These are phyloP conservation scores for Ploettnerulaceae sp. DNA, from an alignment of 2,329 filamentous ascomycete genomes.

Conservation along the genomic window DNA sequence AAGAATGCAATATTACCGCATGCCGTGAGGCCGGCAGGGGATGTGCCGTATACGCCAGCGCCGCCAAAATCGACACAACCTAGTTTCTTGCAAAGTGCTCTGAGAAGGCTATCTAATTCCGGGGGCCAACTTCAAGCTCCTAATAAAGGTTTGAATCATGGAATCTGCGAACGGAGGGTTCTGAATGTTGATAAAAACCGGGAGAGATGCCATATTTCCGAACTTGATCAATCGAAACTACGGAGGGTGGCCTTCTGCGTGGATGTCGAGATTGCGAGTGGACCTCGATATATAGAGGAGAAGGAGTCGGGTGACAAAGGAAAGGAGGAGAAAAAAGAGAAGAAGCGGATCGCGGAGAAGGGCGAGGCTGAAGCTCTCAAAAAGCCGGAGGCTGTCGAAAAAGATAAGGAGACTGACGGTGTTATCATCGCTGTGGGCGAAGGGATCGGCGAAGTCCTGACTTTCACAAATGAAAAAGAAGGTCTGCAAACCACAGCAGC, in stretches of 20 bases:
- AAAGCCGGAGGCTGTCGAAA: conserved; percentile 54
- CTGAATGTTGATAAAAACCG: conserved; percentile 81
- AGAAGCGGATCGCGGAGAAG: conserved; percentile 61
- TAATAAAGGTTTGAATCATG: conserved; percentile 52
- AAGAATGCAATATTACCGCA: conserved; percentile 58
- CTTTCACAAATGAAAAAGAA: conserved; percentile 39
- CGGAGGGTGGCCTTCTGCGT: conserved; percentile 91
- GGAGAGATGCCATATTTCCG: conserved; percentile 72
- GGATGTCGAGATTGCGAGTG: conserved; percentile 91
- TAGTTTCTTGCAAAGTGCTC: conserved; percentile 74
- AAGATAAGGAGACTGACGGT: conserved; percentile 49
- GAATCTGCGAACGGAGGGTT: conserved; percentile 71
- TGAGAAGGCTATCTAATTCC: conserved; percentile 76
- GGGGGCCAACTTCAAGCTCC: conserved; percentile 37
- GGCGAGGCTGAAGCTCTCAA: conserved; percentile 73
- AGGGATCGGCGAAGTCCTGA: conserved; percentile 35
- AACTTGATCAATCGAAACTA: conserved; percentile 75
- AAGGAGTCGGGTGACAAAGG: conserved; percentile 40
- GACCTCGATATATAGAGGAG: conserved; percentile 69
- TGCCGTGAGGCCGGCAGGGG: conserved; percentile 50
- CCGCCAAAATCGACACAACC: conserved; percentile 64
- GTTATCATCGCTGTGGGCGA: conserved; percentile 39
- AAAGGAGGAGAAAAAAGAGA: conserved; percentile 45
- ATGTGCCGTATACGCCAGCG: conserved; percentile 66
- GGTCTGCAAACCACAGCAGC: conserved; percentile 28